phyloP scores from a whole-genome alignment of 108 stramenopile species.

The Bacterosira constricta region DNA sequence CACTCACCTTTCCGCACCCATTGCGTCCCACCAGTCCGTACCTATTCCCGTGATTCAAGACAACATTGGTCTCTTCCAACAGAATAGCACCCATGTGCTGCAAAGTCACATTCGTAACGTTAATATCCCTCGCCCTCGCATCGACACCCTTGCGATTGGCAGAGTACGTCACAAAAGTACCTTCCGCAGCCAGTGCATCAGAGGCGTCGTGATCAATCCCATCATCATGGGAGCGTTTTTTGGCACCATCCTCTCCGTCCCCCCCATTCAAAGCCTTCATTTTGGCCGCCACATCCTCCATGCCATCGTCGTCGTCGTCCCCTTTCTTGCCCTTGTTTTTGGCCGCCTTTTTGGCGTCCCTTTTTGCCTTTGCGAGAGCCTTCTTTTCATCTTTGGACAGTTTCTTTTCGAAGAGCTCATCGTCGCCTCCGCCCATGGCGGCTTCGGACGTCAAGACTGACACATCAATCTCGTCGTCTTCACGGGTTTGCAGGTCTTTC shows the following conservation, averaged over 20 bases:
- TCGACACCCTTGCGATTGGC: conserved; percentile 77
- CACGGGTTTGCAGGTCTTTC: conserved; percentile 45
- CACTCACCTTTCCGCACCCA: conserved; percentile 62
- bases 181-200: conserved; percentile 78
- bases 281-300: conserved; percentile 29
- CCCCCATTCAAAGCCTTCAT: conserved; percentile 16
- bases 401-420: conserved; percentile 78
- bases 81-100: conserved; percentile 91
- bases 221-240: conserved; percentile 35
- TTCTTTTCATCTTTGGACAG: conserved; percentile 89
- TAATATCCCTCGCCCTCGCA: conserved; percentile 89
- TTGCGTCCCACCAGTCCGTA: conserved; percentile 90
- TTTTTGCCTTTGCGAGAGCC: conserved; percentile 79
- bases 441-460: conserved; percentile 46
- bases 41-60: conserved; percentile 96
- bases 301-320: conserved; percentile 62
- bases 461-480: conserved; percentile 23
- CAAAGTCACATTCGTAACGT: conserved; percentile 93
- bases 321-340: conserved; percentile 54
- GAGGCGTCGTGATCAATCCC: conserved; percentile 59
- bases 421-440: conserved; percentile 88
- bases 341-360: conserved; percentile 73
- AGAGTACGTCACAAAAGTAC: conserved; percentile 86
- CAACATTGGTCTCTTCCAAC: conserved; percentile 91
- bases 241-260: neutral